Conservation (phyloP, 495 filamentous ascomycete genomes). For the Mycothermus thermophilus region DNA sequence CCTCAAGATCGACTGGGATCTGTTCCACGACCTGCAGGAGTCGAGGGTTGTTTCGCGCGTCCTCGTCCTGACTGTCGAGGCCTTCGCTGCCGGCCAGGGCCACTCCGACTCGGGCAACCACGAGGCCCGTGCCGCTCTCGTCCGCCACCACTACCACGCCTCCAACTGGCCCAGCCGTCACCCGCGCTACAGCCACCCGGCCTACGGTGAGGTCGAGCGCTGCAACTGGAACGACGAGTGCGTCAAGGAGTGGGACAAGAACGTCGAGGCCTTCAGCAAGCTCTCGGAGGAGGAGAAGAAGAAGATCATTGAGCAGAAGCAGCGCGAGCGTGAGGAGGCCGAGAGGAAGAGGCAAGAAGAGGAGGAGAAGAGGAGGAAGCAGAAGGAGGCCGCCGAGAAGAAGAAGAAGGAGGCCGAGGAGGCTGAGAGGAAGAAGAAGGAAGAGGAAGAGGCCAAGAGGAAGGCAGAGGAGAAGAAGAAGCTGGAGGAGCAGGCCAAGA, state of each 20-base stretch:
- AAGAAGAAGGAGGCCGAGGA: slow-evolving; percentile 13
- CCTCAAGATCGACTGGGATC: slow-evolving; percentile 33
- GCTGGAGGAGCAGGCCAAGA: slow-evolving; percentile 1
- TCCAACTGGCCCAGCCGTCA: slow-evolving; percentile 47
- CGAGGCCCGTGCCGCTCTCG: slow-evolving; percentile 40
- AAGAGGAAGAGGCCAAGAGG: slow-evolving; percentile 8
- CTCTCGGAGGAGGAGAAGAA: slow-evolving; percentile 35
- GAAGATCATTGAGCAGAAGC: slow-evolving; percentile 31
- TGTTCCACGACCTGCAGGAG: slow-evolving; percentile 45
- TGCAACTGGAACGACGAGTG: slow-evolving; percentile 52
- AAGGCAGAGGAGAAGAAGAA: slow-evolving; percentile 8
- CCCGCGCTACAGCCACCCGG: slow-evolving; percentile 44
- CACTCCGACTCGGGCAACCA: slow-evolving; percentile 53
- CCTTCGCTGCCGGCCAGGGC: slow-evolving; percentile 50
- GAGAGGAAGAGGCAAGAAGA: slow-evolving; percentile 15
- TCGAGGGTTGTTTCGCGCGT: slow-evolving; percentile 41
- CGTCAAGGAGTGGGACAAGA: slow-evolving; percentile 42
- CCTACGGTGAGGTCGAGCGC: slow-evolving; percentile 47
- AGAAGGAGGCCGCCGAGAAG: slow-evolving; percentile 13
- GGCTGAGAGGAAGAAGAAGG: slow-evolving; percentile 7
- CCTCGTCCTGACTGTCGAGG: slow-evolving; percentile 48
- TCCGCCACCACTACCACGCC: slow-evolving; percentile 52
- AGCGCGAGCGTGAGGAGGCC: slow-evolving; percentile 13
- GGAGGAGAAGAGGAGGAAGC: slow-evolving; percentile 15
- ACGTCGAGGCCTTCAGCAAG: slow-evolving; percentile 34